Conservation (phyloP, 345 rosid species). For the Trapa incisa region DNA sequence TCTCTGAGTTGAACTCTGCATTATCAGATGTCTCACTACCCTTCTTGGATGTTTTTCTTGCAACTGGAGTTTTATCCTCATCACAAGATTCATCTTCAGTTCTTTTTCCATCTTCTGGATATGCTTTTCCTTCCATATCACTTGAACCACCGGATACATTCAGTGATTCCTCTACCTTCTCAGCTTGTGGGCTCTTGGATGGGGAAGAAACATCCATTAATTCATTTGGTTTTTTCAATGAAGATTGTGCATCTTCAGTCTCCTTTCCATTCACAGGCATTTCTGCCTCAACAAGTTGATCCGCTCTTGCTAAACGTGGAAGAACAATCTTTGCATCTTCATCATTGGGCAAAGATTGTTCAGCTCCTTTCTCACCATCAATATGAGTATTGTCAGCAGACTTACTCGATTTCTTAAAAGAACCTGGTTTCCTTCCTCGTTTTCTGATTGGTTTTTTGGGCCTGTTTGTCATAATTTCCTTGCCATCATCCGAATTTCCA, state of each 20-base stretch:
- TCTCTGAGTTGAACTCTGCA: constrained; percentile 22
- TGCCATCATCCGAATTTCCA: constrained; percentile 22
- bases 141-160: constrained; percentile 38
- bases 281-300: constrained; percentile 24
- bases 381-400: constrained; percentile 28
- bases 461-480: constrained; percentile 8
- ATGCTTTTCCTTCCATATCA: constrained; percentile 38
- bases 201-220: constrained; percentile 16
- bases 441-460: constrained; percentile 12
- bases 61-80: constrained; percentile 17
- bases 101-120: constrained; percentile 30
- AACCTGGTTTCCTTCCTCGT: constrained; percentile 26
- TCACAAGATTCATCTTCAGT: constrained; percentile 19
- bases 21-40: constrained; percentile 9
- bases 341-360: constrained; percentile 16
- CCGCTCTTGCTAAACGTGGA: constrained; percentile 21
- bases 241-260: constrained; percentile 11
- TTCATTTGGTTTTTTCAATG: constrained; percentile 23
- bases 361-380: constrained; percentile 36
- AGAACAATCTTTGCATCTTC: constrained; percentile 23
- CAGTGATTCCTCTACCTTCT: constrained; percentile 38
- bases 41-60: constrained; percentile 6
- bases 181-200: constrained; percentile 26
- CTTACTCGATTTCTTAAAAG: constrained; percentile 21
- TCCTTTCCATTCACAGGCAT: constrained; percentile 29